Percentiles rank a stretch among this genome's conserved stretches.
Conservation (phyloP, 2,329 filamentous ascomycete species). For the Pseudophaeomoniella oleicola region DNA sequence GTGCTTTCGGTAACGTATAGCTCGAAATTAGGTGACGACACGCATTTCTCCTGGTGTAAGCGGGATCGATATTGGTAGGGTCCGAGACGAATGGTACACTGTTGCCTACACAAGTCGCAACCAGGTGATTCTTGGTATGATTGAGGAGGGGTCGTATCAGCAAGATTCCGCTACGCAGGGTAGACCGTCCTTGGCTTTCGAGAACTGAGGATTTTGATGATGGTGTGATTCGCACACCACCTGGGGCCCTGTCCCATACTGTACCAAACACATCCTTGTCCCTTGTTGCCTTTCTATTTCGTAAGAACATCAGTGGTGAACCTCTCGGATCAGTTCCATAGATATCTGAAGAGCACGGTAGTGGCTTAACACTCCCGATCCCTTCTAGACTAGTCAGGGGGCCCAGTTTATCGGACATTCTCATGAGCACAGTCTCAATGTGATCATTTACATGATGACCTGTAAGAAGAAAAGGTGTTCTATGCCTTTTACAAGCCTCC, state of each 20-base stretch:
- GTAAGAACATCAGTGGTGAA: background rate
- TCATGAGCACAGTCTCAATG: conserved; percentile 76
- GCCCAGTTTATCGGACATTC: conserved; percentile 32
- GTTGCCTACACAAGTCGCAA: conserved; percentile 57
- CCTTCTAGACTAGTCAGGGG: conserved; percentile 8
- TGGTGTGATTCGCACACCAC: background rate
- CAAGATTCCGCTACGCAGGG: conserved; percentile 41
- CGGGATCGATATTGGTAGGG: conserved; percentile 62
- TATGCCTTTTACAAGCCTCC: conserved; percentile 34
- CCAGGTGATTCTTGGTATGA: conserved; percentile 35
- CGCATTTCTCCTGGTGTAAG: conserved; percentile 67
- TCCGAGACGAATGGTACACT: conserved; percentile 69
- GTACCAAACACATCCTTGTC: background rate
- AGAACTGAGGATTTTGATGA: conserved; percentile 3
- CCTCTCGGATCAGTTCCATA: background rate
- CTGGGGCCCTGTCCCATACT: background rate
- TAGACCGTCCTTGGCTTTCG: conserved; percentile 11
- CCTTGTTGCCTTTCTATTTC: background rate
- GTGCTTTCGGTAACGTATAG: conserved; percentile 50
- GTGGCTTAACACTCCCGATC: conserved; percentile 4
- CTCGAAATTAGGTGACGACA: conserved; percentile 51
- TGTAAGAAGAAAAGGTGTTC: conserved; percentile 51
- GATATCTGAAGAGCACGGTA: background rate
- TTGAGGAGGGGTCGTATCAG: conserved; percentile 55
- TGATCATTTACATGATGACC: conserved; percentile 87